phyloP scores from a whole-genome alignment of 345 rosid genomes.

The Populus tremula region DNA sequence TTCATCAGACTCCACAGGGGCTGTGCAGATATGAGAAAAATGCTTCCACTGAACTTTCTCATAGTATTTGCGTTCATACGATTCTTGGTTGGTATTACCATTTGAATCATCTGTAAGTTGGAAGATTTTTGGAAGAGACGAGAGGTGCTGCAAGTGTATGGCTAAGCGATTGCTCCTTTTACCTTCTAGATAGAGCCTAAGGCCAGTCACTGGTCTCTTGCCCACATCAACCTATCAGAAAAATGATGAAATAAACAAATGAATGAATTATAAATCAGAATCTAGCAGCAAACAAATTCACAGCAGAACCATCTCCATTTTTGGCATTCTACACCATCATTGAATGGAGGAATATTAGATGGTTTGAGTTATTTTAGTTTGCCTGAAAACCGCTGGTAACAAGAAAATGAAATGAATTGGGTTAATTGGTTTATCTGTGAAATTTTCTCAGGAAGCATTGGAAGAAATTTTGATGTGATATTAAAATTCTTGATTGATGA shows the following conservation, averaged over 20 bases:
- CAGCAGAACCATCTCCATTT: neutral
- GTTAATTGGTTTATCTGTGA: no score
- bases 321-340: neutral
- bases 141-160: constrained; percentile 88
- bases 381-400: no score
- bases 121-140: constrained; percentile 84
- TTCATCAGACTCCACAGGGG: constrained; percentile 78
- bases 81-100: constrained; percentile 44
- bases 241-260: constrained; percentile 12
- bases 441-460: no score
- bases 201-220: constrained; percentile 88
- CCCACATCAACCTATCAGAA: constrained; percentile 83
- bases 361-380: no score
- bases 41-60: constrained; percentile 96
- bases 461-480: no score
- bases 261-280: constrained; percentile 2
- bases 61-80: constrained; percentile 60
- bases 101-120: constrained; percentile 70
- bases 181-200: constrained; percentile 93
- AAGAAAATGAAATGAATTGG: no score
- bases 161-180: constrained; percentile 80
- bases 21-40: constrained; percentile 91
- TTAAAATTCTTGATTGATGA: no score
- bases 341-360: neutral
- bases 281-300: neutral